phyloP scores from a whole-genome alignment of 2,329 filamentous ascomycete genomes.

The Meredithiella fracta region DNA sequence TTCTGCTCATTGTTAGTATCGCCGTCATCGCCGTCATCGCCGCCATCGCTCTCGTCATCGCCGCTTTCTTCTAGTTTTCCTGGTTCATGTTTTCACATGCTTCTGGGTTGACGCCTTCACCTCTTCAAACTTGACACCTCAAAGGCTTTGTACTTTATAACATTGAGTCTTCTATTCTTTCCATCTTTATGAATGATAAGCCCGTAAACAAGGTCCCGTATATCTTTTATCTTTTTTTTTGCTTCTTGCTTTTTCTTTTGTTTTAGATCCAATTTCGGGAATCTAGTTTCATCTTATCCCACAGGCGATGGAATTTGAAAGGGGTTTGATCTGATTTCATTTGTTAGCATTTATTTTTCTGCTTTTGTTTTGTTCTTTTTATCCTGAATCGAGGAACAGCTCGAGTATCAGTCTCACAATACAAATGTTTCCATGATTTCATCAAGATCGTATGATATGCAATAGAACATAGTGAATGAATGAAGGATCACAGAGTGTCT shows the following conservation, averaged over 20 bases:
- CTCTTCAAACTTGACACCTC: not conserved
- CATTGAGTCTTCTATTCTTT: not conserved
- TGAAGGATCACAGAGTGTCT: not conserved
- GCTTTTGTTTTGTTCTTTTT: not conserved
- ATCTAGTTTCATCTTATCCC: not conserved
- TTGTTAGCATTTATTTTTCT: constrained; percentile 1
- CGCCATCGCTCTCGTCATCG: constrained; percentile 4
- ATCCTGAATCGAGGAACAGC: not conserved
- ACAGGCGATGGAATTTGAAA: not conserved
- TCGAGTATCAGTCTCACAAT: not conserved
- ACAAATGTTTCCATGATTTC: not conserved
- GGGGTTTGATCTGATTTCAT: not conserved
- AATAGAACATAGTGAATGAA: not conserved
- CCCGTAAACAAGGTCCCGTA: not conserved
- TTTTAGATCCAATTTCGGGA: not conserved
- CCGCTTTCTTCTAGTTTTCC: not conserved
- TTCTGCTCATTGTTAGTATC: constrained; percentile 9
- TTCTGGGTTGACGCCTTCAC: not conserved
- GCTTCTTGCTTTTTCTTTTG: constrained; percentile 3
- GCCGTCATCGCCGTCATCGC: not conserved
- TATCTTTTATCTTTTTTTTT: constrained; percentile 1
- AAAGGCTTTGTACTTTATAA: not conserved
- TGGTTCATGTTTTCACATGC: not conserved
- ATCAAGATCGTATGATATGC: not conserved
- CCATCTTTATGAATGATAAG: not conserved